phyloP scores from a whole-genome alignment of 2,329 filamentous ascomycete species.

The Monosporascus cannonballus region DNA sequence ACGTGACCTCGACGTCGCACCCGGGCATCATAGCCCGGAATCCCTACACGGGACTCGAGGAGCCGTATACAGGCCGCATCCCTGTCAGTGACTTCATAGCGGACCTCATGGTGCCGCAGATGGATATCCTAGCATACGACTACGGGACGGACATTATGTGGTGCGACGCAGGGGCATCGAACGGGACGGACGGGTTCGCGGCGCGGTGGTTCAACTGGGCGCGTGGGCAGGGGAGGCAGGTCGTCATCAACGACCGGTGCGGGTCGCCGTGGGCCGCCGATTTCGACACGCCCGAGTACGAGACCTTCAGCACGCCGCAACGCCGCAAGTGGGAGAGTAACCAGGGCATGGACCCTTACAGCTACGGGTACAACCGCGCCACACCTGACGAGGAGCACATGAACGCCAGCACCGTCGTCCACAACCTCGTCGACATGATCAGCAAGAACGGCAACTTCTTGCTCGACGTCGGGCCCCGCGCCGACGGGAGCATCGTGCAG shows the following conservation, averaged over 20 bases:
- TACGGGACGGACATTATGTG: slow-evolving; percentile 43
- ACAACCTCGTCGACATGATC: slow-evolving; percentile 27
- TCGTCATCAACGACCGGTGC: slow-evolving; percentile 51
- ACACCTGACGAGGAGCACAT: slow-evolving; percentile 44
- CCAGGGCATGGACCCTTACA: slow-evolving; percentile 53
- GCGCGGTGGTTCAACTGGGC: slow-evolving; percentile 36
- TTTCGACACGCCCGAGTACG: slow-evolving; percentile 57
- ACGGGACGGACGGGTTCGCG: slow-evolving; percentile 35
- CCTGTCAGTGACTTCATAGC: slow-evolving; percentile 34
- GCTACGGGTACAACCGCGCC: slow-evolving; percentile 53
- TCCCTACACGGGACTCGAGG: slow-evolving; percentile 33
- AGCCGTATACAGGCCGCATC: slow-evolving; percentile 37
- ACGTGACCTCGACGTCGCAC: slow-evolving; percentile 5
- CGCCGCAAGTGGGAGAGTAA: slow-evolving; percentile 54
- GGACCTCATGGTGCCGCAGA: slow-evolving; percentile 40
- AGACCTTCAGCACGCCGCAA: slow-evolving; percentile 41
- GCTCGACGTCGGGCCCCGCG: slow-evolving; percentile 49
- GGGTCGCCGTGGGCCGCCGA: slow-evolving; percentile 43
- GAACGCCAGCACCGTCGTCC: slow-evolving; percentile 42
- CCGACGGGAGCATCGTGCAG: slow-evolving; percentile 47
- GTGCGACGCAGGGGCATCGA: slow-evolving; percentile 41
- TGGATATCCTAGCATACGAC: slow-evolving; percentile 36
- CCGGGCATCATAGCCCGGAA: slow-evolving; percentile 31
- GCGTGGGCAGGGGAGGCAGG: slow-evolving; percentile 35
- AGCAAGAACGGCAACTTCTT: slow-evolving; percentile 40